These are phyloP conservation scores for Astrothelium subdiscretum DNA, from an alignment of 495 filamentous ascomycete species.

Conservation along the genomic window DNA sequence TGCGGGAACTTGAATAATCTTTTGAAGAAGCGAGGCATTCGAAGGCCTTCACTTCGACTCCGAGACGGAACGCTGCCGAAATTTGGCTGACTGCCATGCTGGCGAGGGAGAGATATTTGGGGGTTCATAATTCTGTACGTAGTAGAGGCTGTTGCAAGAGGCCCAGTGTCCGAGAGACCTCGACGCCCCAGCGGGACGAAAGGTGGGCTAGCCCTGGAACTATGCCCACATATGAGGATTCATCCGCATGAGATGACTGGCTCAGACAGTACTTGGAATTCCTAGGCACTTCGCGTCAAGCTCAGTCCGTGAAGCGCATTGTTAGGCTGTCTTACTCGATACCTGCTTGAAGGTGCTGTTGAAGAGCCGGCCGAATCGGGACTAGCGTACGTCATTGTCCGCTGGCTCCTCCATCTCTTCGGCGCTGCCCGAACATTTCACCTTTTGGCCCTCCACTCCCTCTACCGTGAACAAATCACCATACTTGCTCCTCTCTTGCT, in stretches of 20 bases:
- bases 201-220: background rate
- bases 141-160: background rate
- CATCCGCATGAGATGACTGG: no score
- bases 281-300: background rate
- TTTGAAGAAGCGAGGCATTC: conserved; percentile 39
- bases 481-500: no score
- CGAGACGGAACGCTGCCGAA: conserved; percentile 42
- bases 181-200: no score
- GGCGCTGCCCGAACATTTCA: background rate
- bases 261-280: no score
- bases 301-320: background rate
- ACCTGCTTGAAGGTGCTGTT: background rate
- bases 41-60: conserved; percentile 38
- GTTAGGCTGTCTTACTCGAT: background rate
- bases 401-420: background rate
- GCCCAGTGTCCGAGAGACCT: background rate
- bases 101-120: conserved; percentile 50
- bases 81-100: conserved; percentile 41
- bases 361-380: background rate
- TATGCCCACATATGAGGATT: background rate
- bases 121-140: conserved; percentile 40
- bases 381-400: background rate
- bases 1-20: conserved; percentile 36
- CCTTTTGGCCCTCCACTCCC: background rate
- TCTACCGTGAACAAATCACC: no score